Evolutionary conservation across 2,329 filamentous ascomycete genomes (phyloP).

Genomic region (Aciculosporium take): DNA sequence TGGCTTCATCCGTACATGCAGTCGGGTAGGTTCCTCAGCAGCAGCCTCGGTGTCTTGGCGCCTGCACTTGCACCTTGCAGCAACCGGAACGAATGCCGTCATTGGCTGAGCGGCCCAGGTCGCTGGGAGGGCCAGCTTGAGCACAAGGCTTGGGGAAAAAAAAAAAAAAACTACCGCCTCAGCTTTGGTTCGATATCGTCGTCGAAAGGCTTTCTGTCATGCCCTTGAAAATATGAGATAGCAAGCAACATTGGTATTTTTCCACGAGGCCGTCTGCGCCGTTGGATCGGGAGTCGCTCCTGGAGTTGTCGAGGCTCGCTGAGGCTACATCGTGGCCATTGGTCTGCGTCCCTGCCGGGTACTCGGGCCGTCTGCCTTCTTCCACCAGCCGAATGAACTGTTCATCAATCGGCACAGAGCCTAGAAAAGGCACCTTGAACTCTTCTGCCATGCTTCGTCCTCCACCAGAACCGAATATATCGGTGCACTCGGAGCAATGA

Average conservation of each 20-base stretch:
- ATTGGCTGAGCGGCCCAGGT: too few species aligned
- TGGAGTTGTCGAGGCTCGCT: conserved; percentile 6
- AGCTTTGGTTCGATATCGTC: neutral
- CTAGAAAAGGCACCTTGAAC: conserved; percentile 71
- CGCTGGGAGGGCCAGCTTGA: too few species aligned
- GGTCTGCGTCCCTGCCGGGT: conserved; percentile 53
- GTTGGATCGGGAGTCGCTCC: conserved; percentile 12
- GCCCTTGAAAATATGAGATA: conserved; percentile 52
- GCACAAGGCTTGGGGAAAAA: neutral
- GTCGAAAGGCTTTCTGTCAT: conserved; percentile 33
- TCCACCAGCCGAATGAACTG: conserved; percentile 83
- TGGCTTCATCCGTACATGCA: too few species aligned
- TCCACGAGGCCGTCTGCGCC: conserved; percentile 38
- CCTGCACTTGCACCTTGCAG: too few species aligned
- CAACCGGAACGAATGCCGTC: too few species aligned
- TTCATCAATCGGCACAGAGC: conserved; percentile 80
- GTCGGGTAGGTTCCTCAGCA: neutral
- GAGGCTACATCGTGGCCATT: conserved; percentile 38
- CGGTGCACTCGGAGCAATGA: conserved; percentile 70
- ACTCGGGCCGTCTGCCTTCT: conserved; percentile 48
- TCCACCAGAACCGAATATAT: conserved; percentile 85
- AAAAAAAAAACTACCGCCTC: neutral
- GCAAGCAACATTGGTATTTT: conserved; percentile 59
- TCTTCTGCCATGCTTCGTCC: conserved; percentile 81
- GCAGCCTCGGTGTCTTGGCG: neutral